phyloP scores from a whole-genome alignment of 1,139 yeast species.

The Maudiozyma humilis region DNA sequence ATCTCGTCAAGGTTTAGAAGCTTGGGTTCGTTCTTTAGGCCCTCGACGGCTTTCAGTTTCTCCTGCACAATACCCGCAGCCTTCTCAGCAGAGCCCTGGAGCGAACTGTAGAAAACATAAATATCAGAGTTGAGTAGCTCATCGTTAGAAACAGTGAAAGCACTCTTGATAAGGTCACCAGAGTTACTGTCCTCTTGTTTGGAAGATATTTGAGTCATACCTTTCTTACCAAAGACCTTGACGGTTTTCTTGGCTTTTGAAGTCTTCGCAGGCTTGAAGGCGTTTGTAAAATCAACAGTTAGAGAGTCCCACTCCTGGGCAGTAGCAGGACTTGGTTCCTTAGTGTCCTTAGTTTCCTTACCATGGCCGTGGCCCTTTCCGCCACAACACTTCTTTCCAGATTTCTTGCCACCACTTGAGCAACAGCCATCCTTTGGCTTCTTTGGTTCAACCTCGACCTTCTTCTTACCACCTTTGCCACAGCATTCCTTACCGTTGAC shows the following conservation, averaged over 20 bases:
- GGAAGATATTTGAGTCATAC: conserved; percentile 1
- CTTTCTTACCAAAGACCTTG: conserved; percentile 7
- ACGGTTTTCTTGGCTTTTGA: conserved; percentile 5
- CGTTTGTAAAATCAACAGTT: conserved; percentile 39
- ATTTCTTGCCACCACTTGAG: conserved; percentile 9
- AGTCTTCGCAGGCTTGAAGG: conserved; percentile 17
- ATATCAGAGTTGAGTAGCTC: conserved; percentile 33
- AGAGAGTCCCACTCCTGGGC: conserved; percentile 12
- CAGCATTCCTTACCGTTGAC: conserved; percentile 13
- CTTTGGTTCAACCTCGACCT: not conserved
- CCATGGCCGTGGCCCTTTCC: conserved; percentile 9
- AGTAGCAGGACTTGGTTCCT: conserved; percentile 2
- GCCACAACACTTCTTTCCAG: conserved; percentile 15
- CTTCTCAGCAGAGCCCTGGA: conserved; percentile 74
- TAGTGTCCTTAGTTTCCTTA: conserved; percentile 12
- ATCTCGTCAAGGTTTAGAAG: conserved; percentile 69
- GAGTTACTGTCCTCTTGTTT: conserved; percentile 10
- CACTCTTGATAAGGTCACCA: conserved; percentile 22
- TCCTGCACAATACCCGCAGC: conserved; percentile 45
- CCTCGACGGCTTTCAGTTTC: conserved; percentile 29
- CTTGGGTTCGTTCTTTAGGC: conserved; percentile 40
- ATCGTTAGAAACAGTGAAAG: conserved; percentile 31
- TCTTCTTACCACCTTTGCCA: conserved; percentile 16
- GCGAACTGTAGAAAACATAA: conserved; percentile 69
- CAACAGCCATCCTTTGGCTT: conserved; percentile 1